These are phyloP conservation scores for Vanilla planifolia DNA, from an alignment of 106 monocot species.

Conservation along the genomic window DNA sequence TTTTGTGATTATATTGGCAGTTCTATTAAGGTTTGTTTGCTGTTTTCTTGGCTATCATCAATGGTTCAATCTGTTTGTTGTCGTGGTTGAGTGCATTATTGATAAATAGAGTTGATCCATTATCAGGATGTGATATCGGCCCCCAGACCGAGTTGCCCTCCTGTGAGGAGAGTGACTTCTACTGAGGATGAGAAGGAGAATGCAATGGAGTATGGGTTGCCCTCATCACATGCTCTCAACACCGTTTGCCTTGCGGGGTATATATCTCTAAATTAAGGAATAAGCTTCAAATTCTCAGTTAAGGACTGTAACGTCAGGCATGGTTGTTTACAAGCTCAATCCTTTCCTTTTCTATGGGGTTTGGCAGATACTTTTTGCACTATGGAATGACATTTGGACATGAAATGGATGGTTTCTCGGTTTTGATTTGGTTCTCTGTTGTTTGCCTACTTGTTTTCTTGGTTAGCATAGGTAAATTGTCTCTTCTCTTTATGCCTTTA, in stretches of 20 bases:
- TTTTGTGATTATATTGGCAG: constrained; percentile 90
- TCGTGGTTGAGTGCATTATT: not conserved
- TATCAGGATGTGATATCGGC: constrained; percentile 47
- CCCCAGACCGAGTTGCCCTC: constrained; percentile 53
- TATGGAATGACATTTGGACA: constrained; percentile 37
- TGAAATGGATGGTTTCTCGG: constrained; percentile 20
- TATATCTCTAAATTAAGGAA: not conserved
- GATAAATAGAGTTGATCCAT: not conserved
- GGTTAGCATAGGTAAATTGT: constrained; percentile 47
- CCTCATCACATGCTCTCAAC: constrained; percentile 69
- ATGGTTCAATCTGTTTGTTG: not conserved
- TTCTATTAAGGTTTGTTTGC: constrained; percentile 55
- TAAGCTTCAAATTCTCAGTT: too few relatives aligned
- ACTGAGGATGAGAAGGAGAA: constrained; percentile 47
- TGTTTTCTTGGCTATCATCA: not conserved
- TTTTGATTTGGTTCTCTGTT: constrained; percentile 27
- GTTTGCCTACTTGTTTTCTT: constrained; percentile 43
- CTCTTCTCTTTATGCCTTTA: not conserved
- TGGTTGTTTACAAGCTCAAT: not conserved
- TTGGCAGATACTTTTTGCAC: constrained; percentile 62
- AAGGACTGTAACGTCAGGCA: too few relatives aligned
- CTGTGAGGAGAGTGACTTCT: constrained; percentile 42
- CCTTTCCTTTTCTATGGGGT: not conserved
- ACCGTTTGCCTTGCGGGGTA: constrained; percentile 70
- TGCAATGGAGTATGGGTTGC: constrained; percentile 60